Conservation (phyloP, 73 alveolate genomes). For the Paramecium biaurelia region DNA sequence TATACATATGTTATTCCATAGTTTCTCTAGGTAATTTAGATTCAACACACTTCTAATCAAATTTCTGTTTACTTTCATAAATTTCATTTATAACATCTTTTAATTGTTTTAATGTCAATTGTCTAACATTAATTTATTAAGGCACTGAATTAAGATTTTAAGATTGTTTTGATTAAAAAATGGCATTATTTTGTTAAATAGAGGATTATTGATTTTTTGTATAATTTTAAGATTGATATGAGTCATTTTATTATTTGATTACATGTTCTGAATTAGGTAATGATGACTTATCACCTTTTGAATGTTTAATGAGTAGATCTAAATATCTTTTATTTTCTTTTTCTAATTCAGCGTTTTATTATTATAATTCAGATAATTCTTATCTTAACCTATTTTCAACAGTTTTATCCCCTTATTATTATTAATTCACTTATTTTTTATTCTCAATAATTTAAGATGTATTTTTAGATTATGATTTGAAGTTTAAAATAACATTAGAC, state of each 20-base stretch:
- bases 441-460: not conserved
- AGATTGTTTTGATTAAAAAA: not conserved
- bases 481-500: not conserved
- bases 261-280: not conserved
- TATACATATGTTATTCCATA: constrained; percentile 96
- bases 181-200: not conserved
- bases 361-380: not conserved
- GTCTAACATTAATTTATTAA: constrained; percentile 65
- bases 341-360: constrained; percentile 1
- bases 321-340: constrained; percentile 70
- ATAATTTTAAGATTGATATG: not conserved
- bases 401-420: not conserved
- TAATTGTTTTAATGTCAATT: constrained; percentile 76
- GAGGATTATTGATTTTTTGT: not conserved
- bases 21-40: constrained; percentile 93
- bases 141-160: not conserved
- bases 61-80: constrained; percentile 82
- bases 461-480: not conserved
- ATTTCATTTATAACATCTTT: constrained; percentile 91
- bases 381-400: constrained; percentile 3
- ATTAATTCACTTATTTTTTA: not conserved
- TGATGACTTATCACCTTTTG: constrained; percentile 49
- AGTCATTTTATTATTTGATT: not conserved
- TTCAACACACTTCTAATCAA: constrained; percentile 91
- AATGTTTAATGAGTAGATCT: constrained; percentile 55